These are phyloP conservation scores for Leccinum griseonigrum DNA, from an alignment of 1,284 basidiomycete species.

Conservation along the genomic window DNA sequence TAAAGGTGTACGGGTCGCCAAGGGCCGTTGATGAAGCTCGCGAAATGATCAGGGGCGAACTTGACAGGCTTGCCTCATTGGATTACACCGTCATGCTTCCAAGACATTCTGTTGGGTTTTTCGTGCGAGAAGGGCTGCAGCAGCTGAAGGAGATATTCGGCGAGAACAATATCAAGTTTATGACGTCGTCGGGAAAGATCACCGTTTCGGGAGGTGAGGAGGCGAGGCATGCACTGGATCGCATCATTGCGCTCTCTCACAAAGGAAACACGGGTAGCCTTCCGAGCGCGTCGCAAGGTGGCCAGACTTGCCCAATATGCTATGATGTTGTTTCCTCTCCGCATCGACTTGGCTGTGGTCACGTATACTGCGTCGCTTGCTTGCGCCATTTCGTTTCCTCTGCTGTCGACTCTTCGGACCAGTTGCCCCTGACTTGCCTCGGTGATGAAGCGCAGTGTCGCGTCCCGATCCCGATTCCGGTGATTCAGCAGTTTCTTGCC, in stretches of 20 bases:
- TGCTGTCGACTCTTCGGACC: constrained; percentile 38
- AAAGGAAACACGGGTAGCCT: constrained; percentile 13
- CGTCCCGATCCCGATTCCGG: constrained; percentile 48
- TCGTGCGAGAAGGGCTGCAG: constrained; percentile 45
- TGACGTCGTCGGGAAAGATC: constrained; percentile 36
- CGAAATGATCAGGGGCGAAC: constrained; percentile 40
- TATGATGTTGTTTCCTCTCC: constrained; percentile 44
- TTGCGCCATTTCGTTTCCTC: constrained; percentile 49
- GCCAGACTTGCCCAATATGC: constrained; percentile 50
- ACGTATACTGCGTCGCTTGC: constrained; percentile 52
- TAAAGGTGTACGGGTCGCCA: constrained; percentile 43
- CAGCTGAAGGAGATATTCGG: constrained; percentile 48
- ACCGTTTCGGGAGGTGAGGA: constrained; percentile 50
- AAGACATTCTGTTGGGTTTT: constrained; percentile 41
- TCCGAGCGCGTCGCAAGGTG: constrained; percentile 10
- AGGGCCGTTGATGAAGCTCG: constrained; percentile 38
- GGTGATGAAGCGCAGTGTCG: constrained; percentile 48
- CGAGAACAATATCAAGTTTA: constrained; percentile 46
- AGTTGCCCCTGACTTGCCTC: constrained; percentile 52
- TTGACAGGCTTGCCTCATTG: constrained; percentile 40
- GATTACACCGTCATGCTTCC: constrained; percentile 40
- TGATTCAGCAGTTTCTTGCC: constrained; percentile 46
- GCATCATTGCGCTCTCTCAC: constrained; percentile 42
- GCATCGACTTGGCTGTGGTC: constrained; percentile 47
- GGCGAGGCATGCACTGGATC: constrained; percentile 41